phyloP scores from a whole-genome alignment of 2,329 filamentous ascomycete genomes.

The Intubia oerlemansii region DNA sequence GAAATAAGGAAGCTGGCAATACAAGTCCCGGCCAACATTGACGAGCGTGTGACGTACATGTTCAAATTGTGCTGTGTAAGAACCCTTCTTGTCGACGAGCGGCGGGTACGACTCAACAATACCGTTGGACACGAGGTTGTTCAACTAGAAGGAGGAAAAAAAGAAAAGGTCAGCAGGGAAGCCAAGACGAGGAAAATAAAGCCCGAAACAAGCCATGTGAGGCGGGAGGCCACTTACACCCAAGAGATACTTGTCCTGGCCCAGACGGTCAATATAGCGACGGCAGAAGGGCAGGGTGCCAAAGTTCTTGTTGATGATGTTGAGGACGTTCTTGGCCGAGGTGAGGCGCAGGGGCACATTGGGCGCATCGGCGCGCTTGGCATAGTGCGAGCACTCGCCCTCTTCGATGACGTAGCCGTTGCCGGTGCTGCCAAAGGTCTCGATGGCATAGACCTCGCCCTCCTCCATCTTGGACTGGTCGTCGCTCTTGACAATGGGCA shows the following conservation, averaged over 20 bases:
- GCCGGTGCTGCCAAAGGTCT: conserved; percentile 87
- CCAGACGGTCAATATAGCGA: conserved; percentile 78
- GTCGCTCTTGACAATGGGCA: conserved; percentile 76
- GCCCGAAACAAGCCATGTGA: background rate
- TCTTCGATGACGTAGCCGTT: conserved; percentile 76
- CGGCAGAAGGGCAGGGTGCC: conserved; percentile 80
- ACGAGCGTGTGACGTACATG: conserved; percentile 48
- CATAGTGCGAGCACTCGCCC: conserved; percentile 81
- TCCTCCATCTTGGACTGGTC: conserved; percentile 96
- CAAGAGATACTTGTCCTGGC: conserved; percentile 82
- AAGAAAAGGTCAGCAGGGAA: too few relatives aligned
- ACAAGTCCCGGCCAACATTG: background rate
- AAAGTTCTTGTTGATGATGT: conserved; percentile 90
- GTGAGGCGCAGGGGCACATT: conserved; percentile 57
- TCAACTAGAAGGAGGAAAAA: too few relatives aligned
- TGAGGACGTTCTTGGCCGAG: conserved; percentile 70
- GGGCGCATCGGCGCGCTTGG: conserved; percentile 47
- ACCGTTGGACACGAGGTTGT: conserved; percentile 61
- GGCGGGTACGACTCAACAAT: conserved; percentile 85
- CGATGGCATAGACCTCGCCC: conserved; percentile 84
- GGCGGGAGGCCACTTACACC: conserved; percentile 38
- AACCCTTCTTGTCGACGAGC: conserved; percentile 78
- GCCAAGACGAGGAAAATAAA: background rate
- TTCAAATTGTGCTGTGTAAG: conserved; percentile 85
- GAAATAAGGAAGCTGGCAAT: background rate